phyloP scores from a whole-genome alignment of 2,329 filamentous ascomycete species.

The Fusarium mexicanum region DNA sequence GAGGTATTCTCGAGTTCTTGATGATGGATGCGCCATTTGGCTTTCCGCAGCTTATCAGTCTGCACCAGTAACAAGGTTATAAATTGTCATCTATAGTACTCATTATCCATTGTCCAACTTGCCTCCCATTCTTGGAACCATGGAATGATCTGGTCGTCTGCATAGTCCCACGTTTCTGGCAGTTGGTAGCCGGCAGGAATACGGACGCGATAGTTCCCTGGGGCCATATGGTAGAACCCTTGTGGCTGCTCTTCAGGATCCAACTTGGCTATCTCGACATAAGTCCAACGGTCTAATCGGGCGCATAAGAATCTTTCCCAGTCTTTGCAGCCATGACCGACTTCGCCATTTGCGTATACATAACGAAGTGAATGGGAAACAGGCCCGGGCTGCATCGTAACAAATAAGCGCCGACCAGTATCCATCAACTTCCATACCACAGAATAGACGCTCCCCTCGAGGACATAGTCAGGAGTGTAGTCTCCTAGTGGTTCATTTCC shows the following conservation, averaged over 20 bases:
- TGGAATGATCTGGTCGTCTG: neutral
- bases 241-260: neutral
- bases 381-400: neutral
- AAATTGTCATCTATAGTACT: neutral
- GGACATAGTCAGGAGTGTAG: too few species aligned
- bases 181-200: neutral
- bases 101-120: fast-evolving
- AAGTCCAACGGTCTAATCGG: neutral
- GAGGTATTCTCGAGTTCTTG: neutral
- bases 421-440: neutral
- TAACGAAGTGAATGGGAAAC: neutral
- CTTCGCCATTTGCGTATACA: neutral
- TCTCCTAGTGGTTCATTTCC: too few species aligned
- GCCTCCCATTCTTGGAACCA: neutral
- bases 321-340: neutral
- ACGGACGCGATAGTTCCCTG: neutral
- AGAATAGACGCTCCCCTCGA: neutral
- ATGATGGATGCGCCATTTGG: neutral
- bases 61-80: neutral
- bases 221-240: neutral
- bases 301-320: neutral
- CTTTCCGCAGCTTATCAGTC: neutral
- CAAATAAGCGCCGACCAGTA: neutral
- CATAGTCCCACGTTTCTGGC: neutral
- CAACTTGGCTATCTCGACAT: slow-evolving; percentile 1